Evolutionary conservation across 1,284 basidiomycete genomes (phyloP).

Genomic region (Kwoniella shivajii): DNA sequence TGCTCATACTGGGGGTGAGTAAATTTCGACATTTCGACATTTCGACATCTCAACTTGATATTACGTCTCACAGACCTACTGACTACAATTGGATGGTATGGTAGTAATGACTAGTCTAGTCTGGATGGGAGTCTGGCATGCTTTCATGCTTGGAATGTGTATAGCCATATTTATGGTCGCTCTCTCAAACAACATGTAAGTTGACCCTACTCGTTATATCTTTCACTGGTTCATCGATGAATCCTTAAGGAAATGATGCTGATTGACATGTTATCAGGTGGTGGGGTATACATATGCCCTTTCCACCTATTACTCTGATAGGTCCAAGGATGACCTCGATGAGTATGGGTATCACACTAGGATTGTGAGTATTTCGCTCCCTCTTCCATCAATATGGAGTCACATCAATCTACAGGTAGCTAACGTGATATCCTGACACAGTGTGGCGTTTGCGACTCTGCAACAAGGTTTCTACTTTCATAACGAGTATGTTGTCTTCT

Average conservation of each 20-base stretch:
- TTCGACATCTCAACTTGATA: too few relatives aligned
- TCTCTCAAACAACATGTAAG: conserved; percentile 35
- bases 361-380: conserved; percentile 30
- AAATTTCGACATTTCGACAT: background rate
- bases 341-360: conserved; percentile 35
- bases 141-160: conserved; percentile 33
- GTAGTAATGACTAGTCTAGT: conserved; percentile 8
- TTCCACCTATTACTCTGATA: conserved; percentile 34
- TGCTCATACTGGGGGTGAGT: conserved; percentile 21
- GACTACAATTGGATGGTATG: too few relatives aligned
- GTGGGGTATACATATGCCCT: conserved; percentile 36
- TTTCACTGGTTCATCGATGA: background rate
- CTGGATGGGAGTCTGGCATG: conserved; percentile 32
- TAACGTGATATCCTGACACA: background rate
- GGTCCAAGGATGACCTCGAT: conserved; percentile 36
- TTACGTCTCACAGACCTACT: too few relatives aligned
- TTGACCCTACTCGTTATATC: background rate
- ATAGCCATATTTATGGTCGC: conserved; percentile 31
- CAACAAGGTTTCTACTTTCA: conserved; percentile 33
- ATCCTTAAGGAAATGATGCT: too few relatives aligned
- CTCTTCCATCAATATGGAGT: background rate
- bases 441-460: conserved; percentile 29
- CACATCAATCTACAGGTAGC: background rate
- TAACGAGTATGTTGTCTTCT: conserved; percentile 14
- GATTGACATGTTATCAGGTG: conserved; percentile 21